phyloP scores from a whole-genome alignment of 768 basidiomycete species.

The Kwoniella sp. region DNA sequence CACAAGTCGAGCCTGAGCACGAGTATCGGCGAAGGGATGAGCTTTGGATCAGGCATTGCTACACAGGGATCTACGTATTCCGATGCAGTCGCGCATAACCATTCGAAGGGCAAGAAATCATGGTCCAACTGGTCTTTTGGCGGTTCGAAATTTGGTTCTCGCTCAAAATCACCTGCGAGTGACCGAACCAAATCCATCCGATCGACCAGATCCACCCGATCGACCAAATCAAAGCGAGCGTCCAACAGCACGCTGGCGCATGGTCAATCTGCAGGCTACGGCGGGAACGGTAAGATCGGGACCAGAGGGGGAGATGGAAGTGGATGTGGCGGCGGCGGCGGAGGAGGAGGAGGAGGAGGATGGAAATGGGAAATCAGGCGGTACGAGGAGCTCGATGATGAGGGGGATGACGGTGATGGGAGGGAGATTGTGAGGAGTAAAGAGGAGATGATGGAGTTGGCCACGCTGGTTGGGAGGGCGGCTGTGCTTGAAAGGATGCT shows the following conservation, averaged over 20 bases:
- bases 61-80: constrained; percentile 5
- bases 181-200: constrained; percentile 15
- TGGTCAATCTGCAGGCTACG: neutral
- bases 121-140: neutral
- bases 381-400: constrained; percentile 10
- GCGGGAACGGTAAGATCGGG: neutral
- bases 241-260: neutral
- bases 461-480: constrained; percentile 40
- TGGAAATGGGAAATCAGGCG: constrained; percentile 12
- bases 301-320: neutral
- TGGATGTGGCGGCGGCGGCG: constrained; percentile 11
- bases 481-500: constrained; percentile 42
- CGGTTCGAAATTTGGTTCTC: constrained; percentile 1
- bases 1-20: neutral
- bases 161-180: constrained; percentile 3
- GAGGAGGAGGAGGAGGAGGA: neutral
- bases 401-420: constrained; percentile 19
- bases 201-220: constrained; percentile 6
- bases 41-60: constrained; percentile 13
- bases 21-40: constrained; percentile 2
- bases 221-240: constrained; percentile 12
- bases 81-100: constrained; percentile 1
- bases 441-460: constrained; percentile 43
- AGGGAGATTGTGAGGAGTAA: constrained; percentile 12
- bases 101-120: neutral